Evolutionary conservation across 1,139 yeast genomes (phyloP), one percentile per base, ranked within the genome.

Genomic region (Hemisphaericaspora xylanilytica): DNA sequence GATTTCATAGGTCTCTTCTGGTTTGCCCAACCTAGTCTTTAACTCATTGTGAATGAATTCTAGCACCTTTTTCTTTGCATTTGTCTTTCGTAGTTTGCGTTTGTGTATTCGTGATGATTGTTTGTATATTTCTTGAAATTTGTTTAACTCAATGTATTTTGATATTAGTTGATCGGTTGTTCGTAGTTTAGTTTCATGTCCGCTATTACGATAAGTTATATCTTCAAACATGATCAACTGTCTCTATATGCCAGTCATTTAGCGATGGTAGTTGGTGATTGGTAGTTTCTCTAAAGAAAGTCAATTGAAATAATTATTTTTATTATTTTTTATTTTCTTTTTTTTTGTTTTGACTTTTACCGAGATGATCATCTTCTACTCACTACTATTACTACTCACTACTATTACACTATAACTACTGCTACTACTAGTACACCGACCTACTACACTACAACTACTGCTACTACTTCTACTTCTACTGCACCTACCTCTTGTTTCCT

Each of bases 1-100:
- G 22, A 59, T 44, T 43, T 69, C 74, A 42, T 51, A 69, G 0
- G 72, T 60, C 31, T 63, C 72, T 41, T 66, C 69, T 0, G 72
- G 72, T 10, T 49, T 46, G n/a, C 41, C 12, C 22, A 22, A 13
- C 26, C 51, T 46, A 24, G 46, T 46, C 20, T 38, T 33, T 14
- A 53, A 32, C 26, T 51, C 52, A n/a, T 44, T 32, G 28, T 49
- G 51, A 14, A 58, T 51, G 25, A 42, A 38, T 32, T 40, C 46
- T 24, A 46, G 44, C 18, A 48, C 44, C 36, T 11, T 39, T 36
- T 44, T 41, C 35, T 62, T 52, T 35, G 22, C 40, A 33, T 28
- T 43, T 39, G 36, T 37, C 42, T 29, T 49, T 46, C 39, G 47
- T 36, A 43, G 38, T 32, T 41, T 45, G 32, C 17, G 38, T 32